Evolutionary conservation across 164 flowering plant genomes (phyloP).

Genomic region (Tetracentron sinense): DNA sequence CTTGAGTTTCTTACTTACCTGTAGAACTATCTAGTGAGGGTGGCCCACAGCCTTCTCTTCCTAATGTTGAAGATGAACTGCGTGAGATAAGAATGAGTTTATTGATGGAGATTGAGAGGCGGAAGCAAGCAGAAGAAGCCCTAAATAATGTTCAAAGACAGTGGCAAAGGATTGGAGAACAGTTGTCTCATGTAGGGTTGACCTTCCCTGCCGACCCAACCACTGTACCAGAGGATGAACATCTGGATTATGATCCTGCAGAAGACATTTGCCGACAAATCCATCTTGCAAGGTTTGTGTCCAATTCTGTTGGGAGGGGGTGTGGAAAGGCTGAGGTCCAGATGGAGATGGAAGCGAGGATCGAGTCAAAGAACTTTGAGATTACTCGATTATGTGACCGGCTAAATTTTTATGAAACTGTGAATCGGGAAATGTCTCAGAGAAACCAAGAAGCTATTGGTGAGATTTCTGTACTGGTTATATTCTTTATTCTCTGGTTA

Average conservation of each 20-base stretch:
- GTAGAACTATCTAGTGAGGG: constrained; percentile 73
- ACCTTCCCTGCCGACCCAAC: constrained; percentile 44
- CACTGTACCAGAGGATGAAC: constrained; percentile 24
- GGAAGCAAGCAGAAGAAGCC: constrained; percentile 78
- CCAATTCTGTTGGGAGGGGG: constrained; percentile 71
- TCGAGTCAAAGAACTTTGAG: constrained; percentile 76
- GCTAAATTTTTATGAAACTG: constrained; percentile 75
- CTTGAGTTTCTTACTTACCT: constrained; percentile 4
- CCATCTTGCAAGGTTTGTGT: constrained; percentile 54
- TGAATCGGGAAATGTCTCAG: constrained; percentile 89
- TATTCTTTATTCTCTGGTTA: not conserved
- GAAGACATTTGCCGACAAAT: constrained; percentile 58
- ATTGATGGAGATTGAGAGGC: constrained; percentile 73
- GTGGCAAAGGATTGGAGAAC: constrained; percentile 56
- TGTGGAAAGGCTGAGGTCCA: constrained; percentile 70
- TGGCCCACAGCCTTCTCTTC: constrained; percentile 31
- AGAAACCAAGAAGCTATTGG: constrained; percentile 87
- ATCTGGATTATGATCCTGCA: constrained; percentile 27
- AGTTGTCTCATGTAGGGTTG: constrained; percentile 53
- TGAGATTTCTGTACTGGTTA: constrained; percentile 20
- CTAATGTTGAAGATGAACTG: constrained; percentile 57
- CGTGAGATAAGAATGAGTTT: constrained; percentile 63
- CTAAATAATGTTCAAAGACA: constrained; percentile 41
- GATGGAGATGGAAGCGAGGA: constrained; percentile 60
- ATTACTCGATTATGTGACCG: constrained; percentile 73